Conservation (phyloP, 768 basidiomycete genomes). For the Phaffia tasmanica region DNA sequence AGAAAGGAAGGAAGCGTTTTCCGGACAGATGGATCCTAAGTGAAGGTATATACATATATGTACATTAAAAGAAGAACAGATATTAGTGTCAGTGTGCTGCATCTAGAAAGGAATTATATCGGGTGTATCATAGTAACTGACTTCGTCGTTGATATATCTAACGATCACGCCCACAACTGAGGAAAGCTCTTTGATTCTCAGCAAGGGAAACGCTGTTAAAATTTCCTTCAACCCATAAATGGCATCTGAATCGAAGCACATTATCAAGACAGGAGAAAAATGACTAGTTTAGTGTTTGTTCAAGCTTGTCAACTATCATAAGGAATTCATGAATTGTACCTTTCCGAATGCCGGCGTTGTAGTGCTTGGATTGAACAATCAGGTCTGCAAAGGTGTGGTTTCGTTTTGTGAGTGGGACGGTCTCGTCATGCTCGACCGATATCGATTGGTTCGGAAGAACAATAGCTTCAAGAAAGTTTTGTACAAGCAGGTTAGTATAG, state of each 20-base stretch:
- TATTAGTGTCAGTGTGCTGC: neutral
- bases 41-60: neutral
- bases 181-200: conserved; percentile 48
- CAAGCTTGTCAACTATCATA: no score
- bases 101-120: neutral
- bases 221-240: conserved; percentile 62
- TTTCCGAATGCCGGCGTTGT: conserved; percentile 63
- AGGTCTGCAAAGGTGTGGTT: conserved; percentile 68
- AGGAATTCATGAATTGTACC: conserved; percentile 41
- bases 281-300: neutral
- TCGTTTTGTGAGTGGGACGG: conserved; percentile 60
- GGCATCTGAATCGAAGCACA: conserved; percentile 47
- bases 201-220: conserved; percentile 50
- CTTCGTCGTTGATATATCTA: neutral
- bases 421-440: conserved; percentile 46
- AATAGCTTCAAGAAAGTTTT: conserved; percentile 51
- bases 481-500: neutral
- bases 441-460: conserved; percentile 78
- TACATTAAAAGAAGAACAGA: neutral
- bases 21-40: conserved; percentile 18
- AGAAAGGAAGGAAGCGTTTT: conserved; percentile 12
- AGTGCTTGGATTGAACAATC: conserved; percentile 66
- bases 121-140: conserved; percentile 3
- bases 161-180: conserved; percentile 36
- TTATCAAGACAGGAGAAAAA: neutral